These are phyloP conservation scores for Prunus yedoensis DNA, from an alignment of 331 rosid species.

Conservation along the genomic window DNA sequence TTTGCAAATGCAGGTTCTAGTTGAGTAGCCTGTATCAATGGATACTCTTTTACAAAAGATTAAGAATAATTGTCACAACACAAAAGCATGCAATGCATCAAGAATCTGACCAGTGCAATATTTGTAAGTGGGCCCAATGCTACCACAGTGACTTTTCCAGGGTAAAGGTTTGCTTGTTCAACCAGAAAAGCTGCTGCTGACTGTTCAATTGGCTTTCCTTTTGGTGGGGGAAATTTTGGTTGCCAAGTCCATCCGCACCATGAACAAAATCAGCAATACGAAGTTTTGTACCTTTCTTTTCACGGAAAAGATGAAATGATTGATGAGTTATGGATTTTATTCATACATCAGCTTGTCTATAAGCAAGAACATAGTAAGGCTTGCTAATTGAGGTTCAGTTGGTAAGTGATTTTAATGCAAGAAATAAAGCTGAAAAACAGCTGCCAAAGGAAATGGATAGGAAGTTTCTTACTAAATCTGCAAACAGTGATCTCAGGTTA, in stretches of 20 bases:
- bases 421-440: constrained; percentile 2
- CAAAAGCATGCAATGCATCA: constrained; percentile 10
- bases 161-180: constrained; percentile 70
- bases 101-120: constrained; percentile 69
- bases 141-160: constrained; percentile 77
- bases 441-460: neutral
- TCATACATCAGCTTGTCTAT: neutral
- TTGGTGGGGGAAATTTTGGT: constrained; percentile 86
- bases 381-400: neutral
- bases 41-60: constrained; percentile 19
- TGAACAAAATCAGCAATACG: constrained; percentile 89
- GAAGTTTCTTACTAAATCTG: neutral
- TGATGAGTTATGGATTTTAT: constrained; percentile 5
- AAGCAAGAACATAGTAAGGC: neutral
- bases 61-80: neutral
- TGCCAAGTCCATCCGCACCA: constrained; percentile 91
- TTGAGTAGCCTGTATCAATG: constrained; percentile 63
- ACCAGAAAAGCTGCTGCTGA: constrained; percentile 73
- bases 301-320: constrained; percentile 11
- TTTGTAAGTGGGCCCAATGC: constrained; percentile 95
- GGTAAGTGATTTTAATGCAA: neutral
- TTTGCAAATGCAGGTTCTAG: constrained; percentile 67
- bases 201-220: constrained; percentile 69
- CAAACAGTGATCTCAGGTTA: neutral
- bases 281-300: constrained; percentile 73